Evolutionary conservation across 2,329 filamentous ascomycete species (phyloP).

Genomic region (Cyphellophora attinorum): DNA sequence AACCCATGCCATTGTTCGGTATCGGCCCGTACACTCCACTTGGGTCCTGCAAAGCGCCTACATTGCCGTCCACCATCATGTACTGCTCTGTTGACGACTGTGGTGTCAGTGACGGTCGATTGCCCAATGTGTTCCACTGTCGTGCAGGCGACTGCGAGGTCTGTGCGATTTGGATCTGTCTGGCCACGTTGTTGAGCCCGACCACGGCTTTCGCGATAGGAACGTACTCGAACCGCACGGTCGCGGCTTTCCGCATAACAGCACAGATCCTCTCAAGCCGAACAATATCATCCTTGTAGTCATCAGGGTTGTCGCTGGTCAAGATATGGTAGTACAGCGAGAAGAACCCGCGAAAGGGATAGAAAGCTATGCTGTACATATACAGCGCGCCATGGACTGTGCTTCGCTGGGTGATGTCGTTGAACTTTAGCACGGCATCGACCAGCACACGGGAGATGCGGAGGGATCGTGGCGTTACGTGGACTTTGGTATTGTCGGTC

Average conservation of each 20-base stretch:
- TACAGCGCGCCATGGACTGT: background rate
- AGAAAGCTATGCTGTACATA: constrained; percentile 1
- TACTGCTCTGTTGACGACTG: background rate
- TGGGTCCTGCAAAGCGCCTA: background rate
- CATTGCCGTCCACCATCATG: background rate
- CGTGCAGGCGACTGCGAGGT: background rate
- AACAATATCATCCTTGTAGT: background rate
- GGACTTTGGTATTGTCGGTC: too few species aligned
- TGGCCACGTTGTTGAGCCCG: background rate
- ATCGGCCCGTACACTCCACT: background rate
- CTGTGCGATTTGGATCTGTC: background rate
- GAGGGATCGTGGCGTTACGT: background rate
- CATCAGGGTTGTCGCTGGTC: background rate
- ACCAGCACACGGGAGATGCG: background rate
- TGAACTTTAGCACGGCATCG: background rate
- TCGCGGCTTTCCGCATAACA: background rate
- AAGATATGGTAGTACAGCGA: constrained; percentile 1
- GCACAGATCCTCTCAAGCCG: background rate
- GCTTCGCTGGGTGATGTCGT: background rate
- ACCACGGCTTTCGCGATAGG: constrained; percentile 1
- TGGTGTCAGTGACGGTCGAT: background rate
- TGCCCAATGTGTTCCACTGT: background rate
- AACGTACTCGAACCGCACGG: background rate
- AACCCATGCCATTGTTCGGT: background rate
- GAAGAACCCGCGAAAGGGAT: constrained; percentile 1